Conservation (phyloP, 768 basidiomycete species). For the Mycena galericulata region DNA sequence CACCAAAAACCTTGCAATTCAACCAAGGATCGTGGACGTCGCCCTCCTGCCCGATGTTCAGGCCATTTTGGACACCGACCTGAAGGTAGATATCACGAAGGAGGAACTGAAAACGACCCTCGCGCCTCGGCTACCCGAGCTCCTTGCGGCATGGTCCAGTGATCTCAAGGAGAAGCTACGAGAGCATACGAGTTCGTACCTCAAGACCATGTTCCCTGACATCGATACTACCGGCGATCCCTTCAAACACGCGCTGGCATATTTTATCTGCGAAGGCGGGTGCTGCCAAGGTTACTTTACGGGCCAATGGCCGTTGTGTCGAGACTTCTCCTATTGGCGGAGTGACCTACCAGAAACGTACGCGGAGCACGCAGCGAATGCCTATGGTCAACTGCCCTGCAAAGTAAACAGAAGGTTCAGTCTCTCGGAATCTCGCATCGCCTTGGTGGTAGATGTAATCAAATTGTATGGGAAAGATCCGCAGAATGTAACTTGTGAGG, state of each 20-base stretch:
- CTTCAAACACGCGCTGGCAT: constrained; percentile 9
- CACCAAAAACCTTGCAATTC: constrained; percentile 4
- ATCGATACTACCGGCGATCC: constrained; percentile 5
- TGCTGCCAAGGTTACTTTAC: constrained; percentile 21
- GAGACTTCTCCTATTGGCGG: not conserved
- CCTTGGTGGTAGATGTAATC: constrained; percentile 17
- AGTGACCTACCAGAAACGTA: not conserved
- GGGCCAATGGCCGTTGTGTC: not conserved
- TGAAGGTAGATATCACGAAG: not conserved
- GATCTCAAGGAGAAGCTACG: constrained; percentile 6
- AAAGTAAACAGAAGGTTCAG: not conserved
- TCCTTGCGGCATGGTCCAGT: constrained; percentile 6
- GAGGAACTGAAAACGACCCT: not conserved
- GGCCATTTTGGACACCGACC: constrained; percentile 9
- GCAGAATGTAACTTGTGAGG: constrained; percentile 8
- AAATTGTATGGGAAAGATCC: constrained; percentile 19
- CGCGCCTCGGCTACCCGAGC: constrained; percentile 1
- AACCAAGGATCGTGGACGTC: constrained; percentile 15
- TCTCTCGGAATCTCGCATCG: not conserved
- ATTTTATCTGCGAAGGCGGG: not conserved
- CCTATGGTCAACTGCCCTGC: not conserved
- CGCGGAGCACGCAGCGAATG: not conserved
- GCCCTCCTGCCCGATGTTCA: constrained; percentile 13
- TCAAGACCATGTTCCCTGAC: not conserved
- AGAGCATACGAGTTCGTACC: constrained; percentile 1